Evolutionary conservation across 129 eudicot species (phyloP).

Genomic region (Ambrosia artemisiifolia): DNA sequence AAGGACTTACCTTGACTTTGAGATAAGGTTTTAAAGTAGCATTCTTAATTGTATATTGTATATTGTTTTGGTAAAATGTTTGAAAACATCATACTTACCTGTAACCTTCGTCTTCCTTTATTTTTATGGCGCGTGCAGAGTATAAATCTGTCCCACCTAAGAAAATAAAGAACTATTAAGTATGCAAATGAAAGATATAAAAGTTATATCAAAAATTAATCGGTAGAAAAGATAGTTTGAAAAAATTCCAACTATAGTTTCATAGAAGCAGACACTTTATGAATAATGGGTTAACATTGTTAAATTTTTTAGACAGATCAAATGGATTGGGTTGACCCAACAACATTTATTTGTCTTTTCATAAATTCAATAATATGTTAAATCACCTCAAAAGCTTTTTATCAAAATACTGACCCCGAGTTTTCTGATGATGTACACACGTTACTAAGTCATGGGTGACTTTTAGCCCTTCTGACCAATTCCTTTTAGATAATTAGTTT

Average conservation of each 20-base stretch:
- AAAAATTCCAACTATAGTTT: background rate
- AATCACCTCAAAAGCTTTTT: background rate
- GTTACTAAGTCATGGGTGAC: too few species aligned
- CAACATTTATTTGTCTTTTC: background rate
- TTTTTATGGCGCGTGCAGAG: constrained; percentile 82
- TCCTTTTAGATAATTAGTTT: too few species aligned
- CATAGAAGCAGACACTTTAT: background rate
- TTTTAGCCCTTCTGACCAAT: too few species aligned
- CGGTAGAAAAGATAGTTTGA: background rate
- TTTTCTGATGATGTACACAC: background rate
- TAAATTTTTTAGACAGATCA: background rate
- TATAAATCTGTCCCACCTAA: constrained; percentile 76
- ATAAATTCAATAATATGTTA: background rate
- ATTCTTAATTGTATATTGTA: too few species aligned
- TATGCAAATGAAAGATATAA: constrained; percentile 6
- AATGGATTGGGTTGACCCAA: background rate
- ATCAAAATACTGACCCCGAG: background rate
- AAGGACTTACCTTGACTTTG: constrained; percentile 49
- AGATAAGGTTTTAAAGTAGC: too few species aligned
- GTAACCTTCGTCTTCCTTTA: constrained; percentile 87
- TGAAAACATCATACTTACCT: constrained; percentile 34
- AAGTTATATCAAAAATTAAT: background rate
- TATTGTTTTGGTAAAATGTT: too few species aligned
- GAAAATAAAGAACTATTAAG: constrained; percentile 6
- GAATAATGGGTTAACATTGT: background rate